Conservation (phyloP, 2,329 filamentous ascomycete genomes). For the Fusarium coffeatum region DNA sequence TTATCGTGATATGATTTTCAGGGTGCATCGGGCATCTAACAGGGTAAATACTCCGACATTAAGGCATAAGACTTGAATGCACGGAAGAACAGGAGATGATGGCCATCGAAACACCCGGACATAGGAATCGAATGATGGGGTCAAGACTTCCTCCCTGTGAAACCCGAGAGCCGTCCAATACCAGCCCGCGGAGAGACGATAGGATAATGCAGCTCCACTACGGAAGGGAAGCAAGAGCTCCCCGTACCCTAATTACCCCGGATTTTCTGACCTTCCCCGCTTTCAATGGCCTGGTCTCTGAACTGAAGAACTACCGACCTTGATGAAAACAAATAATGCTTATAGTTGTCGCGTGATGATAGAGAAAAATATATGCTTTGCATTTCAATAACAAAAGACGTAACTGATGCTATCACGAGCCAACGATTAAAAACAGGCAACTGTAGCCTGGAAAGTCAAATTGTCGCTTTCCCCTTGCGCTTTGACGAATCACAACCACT, state of each 20-base stretch:
- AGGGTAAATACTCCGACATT: constrained; percentile 2
- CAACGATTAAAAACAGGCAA: constrained; percentile 1
- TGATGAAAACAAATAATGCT: background rate
- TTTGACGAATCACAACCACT: constrained; percentile 39
- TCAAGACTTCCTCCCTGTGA: background rate
- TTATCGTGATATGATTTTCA: background rate
- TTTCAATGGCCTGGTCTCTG: constrained; percentile 21
- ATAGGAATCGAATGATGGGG: constrained; percentile 34
- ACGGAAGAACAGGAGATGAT: background rate
- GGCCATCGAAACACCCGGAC: constrained; percentile 28
- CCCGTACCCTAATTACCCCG: constrained; percentile 45
- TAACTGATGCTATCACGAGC: background rate
- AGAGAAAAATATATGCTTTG: background rate
- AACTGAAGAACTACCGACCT: constrained; percentile 37
- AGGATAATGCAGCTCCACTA: constrained; percentile 36
- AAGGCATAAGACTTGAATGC: background rate
- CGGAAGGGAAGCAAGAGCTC: constrained; percentile 34
- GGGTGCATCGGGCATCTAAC: constrained; percentile 4
- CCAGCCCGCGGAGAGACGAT: constrained; percentile 7
- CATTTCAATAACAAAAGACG: background rate
- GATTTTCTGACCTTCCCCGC: constrained; percentile 44
- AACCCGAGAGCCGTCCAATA: constrained; percentile 21
- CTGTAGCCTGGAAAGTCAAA: constrained; percentile 3
- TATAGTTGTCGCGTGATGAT: constrained; percentile 24
- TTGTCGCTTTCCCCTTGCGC: constrained; percentile 23